Evolutionary conservation across 2,329 filamentous ascomycete genomes (phyloP), one percentile per base, ranked within the genome.

Genomic region (Neofusicoccum laricinum): DNA sequence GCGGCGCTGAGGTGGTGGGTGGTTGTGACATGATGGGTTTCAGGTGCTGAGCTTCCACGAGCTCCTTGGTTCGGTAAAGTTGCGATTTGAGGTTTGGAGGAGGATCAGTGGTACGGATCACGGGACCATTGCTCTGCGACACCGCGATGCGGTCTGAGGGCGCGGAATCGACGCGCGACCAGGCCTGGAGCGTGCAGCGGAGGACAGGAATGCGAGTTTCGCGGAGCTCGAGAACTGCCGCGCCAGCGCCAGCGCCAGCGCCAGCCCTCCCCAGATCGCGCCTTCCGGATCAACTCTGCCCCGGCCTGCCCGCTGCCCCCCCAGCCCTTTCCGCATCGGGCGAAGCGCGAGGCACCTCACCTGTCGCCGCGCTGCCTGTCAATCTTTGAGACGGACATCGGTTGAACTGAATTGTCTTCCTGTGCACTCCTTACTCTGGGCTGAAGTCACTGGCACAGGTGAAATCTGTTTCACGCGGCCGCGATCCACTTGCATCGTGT

Each of bases 11-110:
- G 7, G 62, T 49, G 15, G 62, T 40, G 17, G 62, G 45, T n/a
- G 50, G 62, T 64, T 64, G 62, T 48, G 62, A 64, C 62, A 64
- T 64, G 62, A 48, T 53, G 62, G 61, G 61, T 63, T 63, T 63
- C 61, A 63, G 40, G 50, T 41, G 62, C 41, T 57, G 50, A 64
- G 50, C 62, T 64, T 57, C 62, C 30, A 30, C 36, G 51, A 64
- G 62, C 62, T 64, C 62, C 62, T 48, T 57, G 50, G 62, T 64
- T 64, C 62, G 62, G 62, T 32, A 64, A 63, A 63, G 61, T 57
- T 57, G 50, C 61, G 61, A 51, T 55, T 57, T 55, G 61, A 49
- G 53, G 30, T 15, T 34, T 36, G 41, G 25, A 8, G 30, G 43
- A 50, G 45, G 58, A 50, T 50, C 45, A 61, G 62, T 64, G 17